A percentile compares a stretch with the other conserved stretches of the same genome.
Conservation (phyloP, 2,329 filamentous ascomycete species). For the Fulvia fulva region DNA sequence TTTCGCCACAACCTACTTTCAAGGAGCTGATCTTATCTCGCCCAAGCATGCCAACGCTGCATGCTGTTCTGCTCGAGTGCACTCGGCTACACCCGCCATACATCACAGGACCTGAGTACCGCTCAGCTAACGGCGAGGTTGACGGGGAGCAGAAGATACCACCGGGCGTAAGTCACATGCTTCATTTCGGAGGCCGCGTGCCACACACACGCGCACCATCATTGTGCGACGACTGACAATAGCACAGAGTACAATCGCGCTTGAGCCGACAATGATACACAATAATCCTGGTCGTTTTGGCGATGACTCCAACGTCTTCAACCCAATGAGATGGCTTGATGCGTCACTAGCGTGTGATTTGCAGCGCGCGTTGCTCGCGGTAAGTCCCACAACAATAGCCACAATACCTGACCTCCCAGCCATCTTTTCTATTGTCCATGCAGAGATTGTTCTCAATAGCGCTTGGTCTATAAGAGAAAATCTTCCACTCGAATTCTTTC, state of each 20-base stretch:
- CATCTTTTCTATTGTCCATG: not conserved
- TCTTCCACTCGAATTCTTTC: not conserved
- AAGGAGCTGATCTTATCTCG: constrained; percentile 11
- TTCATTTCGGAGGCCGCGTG: not conserved
- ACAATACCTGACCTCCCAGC: not conserved
- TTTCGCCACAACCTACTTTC: constrained; percentile 7
- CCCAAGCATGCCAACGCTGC: constrained; percentile 10
- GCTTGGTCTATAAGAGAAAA: not conserved
- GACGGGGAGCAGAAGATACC: constrained; percentile 4
- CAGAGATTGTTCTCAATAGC: not conserved
- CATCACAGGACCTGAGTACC: constrained; percentile 9
- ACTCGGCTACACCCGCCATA: constrained; percentile 11
- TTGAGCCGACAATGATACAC: constrained; percentile 8
- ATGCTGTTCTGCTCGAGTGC: constrained; percentile 17
- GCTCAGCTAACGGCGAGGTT: constrained; percentile 5
- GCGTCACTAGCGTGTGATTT: not conserved
- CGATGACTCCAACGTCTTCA: not conserved
- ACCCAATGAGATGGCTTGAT: constrained; percentile 7
- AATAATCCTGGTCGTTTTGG: constrained; percentile 6
- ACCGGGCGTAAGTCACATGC: constrained; percentile 7
- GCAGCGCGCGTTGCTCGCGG: constrained; percentile 3
- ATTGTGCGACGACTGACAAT: not conserved
- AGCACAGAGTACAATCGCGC: constrained; percentile 12
- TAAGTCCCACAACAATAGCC: constrained; percentile 6
- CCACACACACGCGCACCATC: not conserved